Evolutionary conservation across 2,329 filamentous ascomycete species (phyloP).

Genomic region (Beauveria medogensis): DNA sequence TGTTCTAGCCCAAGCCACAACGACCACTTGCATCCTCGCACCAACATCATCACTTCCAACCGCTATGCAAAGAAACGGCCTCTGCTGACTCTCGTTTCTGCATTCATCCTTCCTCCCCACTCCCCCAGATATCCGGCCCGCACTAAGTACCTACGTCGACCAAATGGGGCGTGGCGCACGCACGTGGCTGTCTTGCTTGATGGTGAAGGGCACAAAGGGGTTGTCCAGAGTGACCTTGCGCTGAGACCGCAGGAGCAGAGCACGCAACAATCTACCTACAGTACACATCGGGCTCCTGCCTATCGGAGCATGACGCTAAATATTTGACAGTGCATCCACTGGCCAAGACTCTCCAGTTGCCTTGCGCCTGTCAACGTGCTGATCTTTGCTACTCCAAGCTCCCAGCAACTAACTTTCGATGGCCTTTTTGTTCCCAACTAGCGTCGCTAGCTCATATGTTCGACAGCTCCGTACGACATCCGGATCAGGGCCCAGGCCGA

Average conservation of each 20-base stretch:
- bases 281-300: neutral
- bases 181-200: constrained; percentile 4
- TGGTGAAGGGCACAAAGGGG: constrained; percentile 4
- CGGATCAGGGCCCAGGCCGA: neutral
- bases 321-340: neutral
- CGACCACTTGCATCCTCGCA: neutral
- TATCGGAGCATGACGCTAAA: neutral
- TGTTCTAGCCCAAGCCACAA: neutral
- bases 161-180: constrained; percentile 5
- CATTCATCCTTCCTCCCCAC: neutral
- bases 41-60: neutral
- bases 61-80: neutral
- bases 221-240: neutral
- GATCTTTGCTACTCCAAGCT: constrained; percentile 6
- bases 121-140: constrained; percentile 4
- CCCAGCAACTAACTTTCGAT: neutral
- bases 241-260: neutral
- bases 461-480: neutral
- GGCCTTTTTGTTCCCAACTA: neutral
- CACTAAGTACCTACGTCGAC: neutral
- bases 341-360: neutral
- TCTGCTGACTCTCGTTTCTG: neutral
- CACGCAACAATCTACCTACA: neutral
- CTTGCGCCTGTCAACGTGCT: constrained; percentile 3
- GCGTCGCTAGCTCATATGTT: neutral